Percentiles rank a stretch among this genome's conserved stretches.
These are phyloP conservation scores for Eleusine indica DNA, from an alignment of 176 grass and related monocot species.

Conservation along the genomic window DNA sequence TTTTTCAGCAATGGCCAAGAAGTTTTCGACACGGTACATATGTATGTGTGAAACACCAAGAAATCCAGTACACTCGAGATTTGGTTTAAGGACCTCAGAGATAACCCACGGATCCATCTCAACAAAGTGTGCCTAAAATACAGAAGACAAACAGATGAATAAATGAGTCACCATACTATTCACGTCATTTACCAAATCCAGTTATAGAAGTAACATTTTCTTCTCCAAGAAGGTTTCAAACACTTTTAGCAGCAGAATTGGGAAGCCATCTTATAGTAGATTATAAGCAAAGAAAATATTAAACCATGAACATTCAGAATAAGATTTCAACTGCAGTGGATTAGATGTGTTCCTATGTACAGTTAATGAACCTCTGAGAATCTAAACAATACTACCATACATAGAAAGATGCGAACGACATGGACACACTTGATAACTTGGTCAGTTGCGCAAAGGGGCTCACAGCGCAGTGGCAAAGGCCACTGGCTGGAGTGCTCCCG, in stretches of 20 bases:
- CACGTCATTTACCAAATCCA: slow-evolving; percentile 15
- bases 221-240: background rate
- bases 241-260: slow-evolving; percentile 8
- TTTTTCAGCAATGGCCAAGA: slow-evolving; percentile 75
- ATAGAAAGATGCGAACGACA: background rate
- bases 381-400: background rate
- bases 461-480: too few relatives aligned
- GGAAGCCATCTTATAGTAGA: slow-evolving; percentile 23
- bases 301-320: background rate
- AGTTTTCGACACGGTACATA: slow-evolving; percentile 77
- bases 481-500: too few relatives aligned
- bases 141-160: slow-evolving; percentile 28
- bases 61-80: slow-evolving; percentile 90
- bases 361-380: background rate
- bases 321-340: background rate
- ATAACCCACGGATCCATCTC: slow-evolving; percentile 97
- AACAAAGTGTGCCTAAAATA: slow-evolving; percentile 81
- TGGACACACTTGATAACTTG: slow-evolving; percentile 25
- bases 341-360: slow-evolving; percentile 4
- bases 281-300: background rate
- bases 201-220: background rate
- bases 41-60: slow-evolving; percentile 81
- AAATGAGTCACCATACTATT: background rate
- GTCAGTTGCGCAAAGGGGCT: background rate
- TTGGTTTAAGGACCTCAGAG: slow-evolving; percentile 77